These are phyloP conservation scores for Aurinia saxatilis DNA, from an alignment of 345 rosid species.

Conservation along the genomic window DNA sequence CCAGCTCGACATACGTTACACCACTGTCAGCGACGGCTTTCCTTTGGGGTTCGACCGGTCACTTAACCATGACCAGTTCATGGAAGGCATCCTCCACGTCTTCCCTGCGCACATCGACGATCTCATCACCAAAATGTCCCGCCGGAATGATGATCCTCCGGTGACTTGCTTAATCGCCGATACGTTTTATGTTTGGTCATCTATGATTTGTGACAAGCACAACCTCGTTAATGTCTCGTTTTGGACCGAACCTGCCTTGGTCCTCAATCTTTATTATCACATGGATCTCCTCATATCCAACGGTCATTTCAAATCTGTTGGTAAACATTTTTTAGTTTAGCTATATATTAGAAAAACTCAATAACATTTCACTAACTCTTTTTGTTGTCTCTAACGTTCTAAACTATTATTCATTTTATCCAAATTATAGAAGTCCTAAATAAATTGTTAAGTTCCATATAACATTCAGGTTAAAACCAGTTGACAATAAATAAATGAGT, in stretches of 20 bases:
- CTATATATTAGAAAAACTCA: not conserved
- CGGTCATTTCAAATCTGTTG: constrained; percentile 49
- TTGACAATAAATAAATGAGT: too few species aligned
- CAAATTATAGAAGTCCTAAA: too few species aligned
- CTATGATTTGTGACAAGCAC: constrained; percentile 35
- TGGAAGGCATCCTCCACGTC: constrained; percentile 44
- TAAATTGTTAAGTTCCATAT: too few species aligned
- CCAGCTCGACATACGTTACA: constrained; percentile 45
- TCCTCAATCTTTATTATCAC: constrained; percentile 46
- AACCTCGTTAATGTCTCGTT: constrained; percentile 53
- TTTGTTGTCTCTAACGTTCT: too few species aligned
- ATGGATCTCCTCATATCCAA: constrained; percentile 44
- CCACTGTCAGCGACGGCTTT: constrained; percentile 48
- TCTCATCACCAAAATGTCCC: constrained; percentile 23
- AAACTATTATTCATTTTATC: too few species aligned
- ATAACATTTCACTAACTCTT: too few species aligned
- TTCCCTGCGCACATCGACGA: constrained; percentile 51
- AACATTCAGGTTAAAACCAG: too few species aligned
- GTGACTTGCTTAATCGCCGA: constrained; percentile 50
- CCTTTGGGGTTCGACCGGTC: constrained; percentile 52
- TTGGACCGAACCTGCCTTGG: constrained; percentile 68
- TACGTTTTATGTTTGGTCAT: constrained; percentile 58
- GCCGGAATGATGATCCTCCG: constrained; percentile 20
- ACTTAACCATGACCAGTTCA: constrained; percentile 53
- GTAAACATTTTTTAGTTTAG: constrained; percentile 18